These are phyloP conservation scores for Syzygium aromaticum DNA, from an alignment of 345 rosid genomes.

Conservation along the genomic window DNA sequence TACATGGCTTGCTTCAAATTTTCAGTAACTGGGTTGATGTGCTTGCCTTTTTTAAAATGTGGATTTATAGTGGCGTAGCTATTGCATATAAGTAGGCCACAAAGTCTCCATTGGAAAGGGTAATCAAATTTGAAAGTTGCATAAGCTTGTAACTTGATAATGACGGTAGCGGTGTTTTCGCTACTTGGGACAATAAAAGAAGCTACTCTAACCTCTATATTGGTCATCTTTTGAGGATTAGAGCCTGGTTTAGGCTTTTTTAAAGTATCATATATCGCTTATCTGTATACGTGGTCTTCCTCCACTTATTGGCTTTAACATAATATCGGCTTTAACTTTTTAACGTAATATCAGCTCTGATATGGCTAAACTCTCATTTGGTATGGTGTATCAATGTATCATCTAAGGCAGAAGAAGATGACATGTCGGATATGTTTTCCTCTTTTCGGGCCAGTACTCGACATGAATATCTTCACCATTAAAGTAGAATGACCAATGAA, in stretches of 20 bases:
- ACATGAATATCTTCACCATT: neutral
- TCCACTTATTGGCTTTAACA: neutral
- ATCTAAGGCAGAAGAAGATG: neutral
- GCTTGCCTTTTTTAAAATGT: neutral
- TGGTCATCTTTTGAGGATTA: neutral
- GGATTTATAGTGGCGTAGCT: neutral
- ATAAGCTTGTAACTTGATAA: neutral
- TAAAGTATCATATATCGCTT: neutral
- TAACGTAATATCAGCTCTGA: accelerated
- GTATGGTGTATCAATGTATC: neutral
- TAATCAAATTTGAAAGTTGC: neutral
- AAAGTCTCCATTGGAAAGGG: neutral
- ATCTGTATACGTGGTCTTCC: neutral
- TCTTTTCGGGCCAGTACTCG: neutral
- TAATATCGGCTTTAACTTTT: accelerated
- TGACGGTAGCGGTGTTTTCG: neutral
- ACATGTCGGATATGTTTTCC: neutral
- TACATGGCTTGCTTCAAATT: too few relatives aligned
- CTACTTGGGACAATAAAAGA: neutral
- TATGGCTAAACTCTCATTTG: accelerated
- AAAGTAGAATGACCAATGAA: neutral
- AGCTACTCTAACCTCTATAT: neutral
- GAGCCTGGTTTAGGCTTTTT: accelerated
- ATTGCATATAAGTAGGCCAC: neutral
- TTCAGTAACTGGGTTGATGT: neutral